Conservation (phyloP, 768 basidiomycete species). For the Solioccasus polychromus region DNA sequence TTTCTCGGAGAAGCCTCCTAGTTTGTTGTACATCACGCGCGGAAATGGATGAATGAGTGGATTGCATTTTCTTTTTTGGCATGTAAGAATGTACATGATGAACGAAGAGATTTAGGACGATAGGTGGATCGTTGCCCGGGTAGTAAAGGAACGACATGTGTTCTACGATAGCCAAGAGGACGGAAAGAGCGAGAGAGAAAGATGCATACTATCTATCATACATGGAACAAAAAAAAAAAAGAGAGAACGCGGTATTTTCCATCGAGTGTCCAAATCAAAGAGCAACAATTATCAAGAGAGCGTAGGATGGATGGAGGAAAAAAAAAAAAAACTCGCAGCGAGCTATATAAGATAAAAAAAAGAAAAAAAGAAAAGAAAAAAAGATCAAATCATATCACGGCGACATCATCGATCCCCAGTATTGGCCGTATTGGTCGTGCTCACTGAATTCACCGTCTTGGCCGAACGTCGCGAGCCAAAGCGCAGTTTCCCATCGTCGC, state of each 20-base stretch:
- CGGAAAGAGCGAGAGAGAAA: background rate
- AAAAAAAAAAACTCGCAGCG: conserved; percentile 18
- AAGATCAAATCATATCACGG: background rate
- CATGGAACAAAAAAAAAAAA: conserved; percentile 19
- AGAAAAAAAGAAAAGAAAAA: background rate
- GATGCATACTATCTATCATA: conserved; percentile 32
- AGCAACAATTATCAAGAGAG: conserved; percentile 33
- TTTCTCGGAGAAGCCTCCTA: background rate
- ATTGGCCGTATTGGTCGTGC: conserved; percentile 10
- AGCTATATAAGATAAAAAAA: conserved; percentile 14
- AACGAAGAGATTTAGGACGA: conserved; percentile 21
- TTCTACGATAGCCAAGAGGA: conserved; percentile 3
- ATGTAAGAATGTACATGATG: conserved; percentile 14
- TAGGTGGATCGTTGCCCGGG: conserved; percentile 22
- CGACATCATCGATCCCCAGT: conserved; percentile 27
- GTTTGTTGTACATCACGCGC: background rate
- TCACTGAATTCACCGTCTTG: conserved; percentile 35
- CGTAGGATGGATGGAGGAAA: too few relatives aligned
- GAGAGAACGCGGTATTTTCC: conserved; percentile 11
- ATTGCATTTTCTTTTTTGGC: conserved; percentile 25
- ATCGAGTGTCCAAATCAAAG: conserved; percentile 18
- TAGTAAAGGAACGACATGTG: conserved; percentile 17
- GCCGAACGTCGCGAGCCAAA: conserved; percentile 72
- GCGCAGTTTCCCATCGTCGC: conserved; percentile 63
- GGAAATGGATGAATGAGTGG: conserved; percentile 3